These are phyloP conservation scores for Botrytis squamosa DNA, from an alignment of 2,329 filamentous ascomycete species.

Conservation along the genomic window DNA sequence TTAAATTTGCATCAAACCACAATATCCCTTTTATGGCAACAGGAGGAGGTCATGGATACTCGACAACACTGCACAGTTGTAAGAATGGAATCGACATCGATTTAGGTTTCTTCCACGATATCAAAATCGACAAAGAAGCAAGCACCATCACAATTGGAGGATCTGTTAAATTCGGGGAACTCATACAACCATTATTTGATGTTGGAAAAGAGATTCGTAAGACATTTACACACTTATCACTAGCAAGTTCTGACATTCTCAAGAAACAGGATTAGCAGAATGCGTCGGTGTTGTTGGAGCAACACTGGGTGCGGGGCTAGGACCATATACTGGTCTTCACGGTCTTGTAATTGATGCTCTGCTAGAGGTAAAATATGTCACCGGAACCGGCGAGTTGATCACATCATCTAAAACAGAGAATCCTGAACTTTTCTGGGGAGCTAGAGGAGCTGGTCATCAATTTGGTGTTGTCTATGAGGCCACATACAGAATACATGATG, in stretches of 20 bases:
- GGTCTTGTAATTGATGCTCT: background rate
- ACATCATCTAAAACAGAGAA: background rate
- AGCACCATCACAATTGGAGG: constrained; percentile 27
- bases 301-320: background rate
- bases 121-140: constrained; percentile 30
- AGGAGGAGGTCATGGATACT: constrained; percentile 40
- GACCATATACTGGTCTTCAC: background rate
- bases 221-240: background rate
- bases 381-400: background rate
- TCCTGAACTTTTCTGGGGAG: background rate
- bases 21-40: constrained; percentile 41
- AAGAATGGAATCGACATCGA: constrained; percentile 39
- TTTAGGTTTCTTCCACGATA: constrained; percentile 36
- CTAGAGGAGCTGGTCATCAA: background rate
- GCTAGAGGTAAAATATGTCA: background rate
- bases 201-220: constrained; percentile 13
- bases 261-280: constrained; percentile 2
- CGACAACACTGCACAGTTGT: constrained; percentile 32
- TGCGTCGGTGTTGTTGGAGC: background rate
- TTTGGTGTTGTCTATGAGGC: background rate
- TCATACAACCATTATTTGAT: constrained; percentile 1
- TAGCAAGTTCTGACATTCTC: background rate
- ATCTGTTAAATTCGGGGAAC: background rate
- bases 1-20: background rate
- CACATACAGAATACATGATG: background rate